Percentiles rank a stretch among this genome's conserved stretches.
Conservation (phyloP, 1,284 basidiomycete genomes). For the Ganoderma lingzhi region DNA sequence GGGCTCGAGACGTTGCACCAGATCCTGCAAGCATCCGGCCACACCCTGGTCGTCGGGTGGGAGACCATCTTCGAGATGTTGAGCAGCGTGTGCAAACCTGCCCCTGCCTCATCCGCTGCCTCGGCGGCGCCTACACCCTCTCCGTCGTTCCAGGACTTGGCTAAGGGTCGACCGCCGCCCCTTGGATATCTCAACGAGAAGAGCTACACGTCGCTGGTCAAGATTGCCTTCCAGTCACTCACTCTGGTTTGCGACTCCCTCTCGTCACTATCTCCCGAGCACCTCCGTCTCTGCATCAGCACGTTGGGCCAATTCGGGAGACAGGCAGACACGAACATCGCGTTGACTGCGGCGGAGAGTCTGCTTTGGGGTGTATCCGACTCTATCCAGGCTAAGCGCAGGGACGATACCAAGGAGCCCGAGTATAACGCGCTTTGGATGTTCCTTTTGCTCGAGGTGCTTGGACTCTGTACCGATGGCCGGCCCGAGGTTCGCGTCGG, state of each 20-base stretch:
- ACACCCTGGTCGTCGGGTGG: constrained; percentile 93
- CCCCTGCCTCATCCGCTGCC: constrained; percentile 44
- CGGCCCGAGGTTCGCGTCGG: constrained; percentile 91
- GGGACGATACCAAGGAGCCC: constrained; percentile 69
- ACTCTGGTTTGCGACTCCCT: constrained; percentile 96
- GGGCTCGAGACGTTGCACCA: constrained; percentile 90
- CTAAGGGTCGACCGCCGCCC: constrained; percentile 53
- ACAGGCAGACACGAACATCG: constrained; percentile 95
- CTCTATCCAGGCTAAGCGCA: constrained; percentile 83
- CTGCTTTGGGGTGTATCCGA: constrained; percentile 95
- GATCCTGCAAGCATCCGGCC: constrained; percentile 90
- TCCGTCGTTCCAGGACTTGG: constrained; percentile 30
- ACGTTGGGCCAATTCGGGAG: constrained; percentile 92
- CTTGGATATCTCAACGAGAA: constrained; percentile 70
- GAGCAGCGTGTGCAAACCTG: constrained; percentile 75
- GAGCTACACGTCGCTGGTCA: constrained; percentile 72
- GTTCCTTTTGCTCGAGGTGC: constrained; percentile 85
- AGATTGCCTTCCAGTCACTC: constrained; percentile 93
- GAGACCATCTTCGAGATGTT: constrained; percentile 92
- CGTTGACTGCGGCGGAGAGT: constrained; percentile 90
- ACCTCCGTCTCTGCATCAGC: constrained; percentile 88
- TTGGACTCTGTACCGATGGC: constrained; percentile 83
- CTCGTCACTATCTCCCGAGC: constrained; percentile 79
- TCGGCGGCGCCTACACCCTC: constrained; percentile 48
- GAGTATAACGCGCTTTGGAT: constrained; percentile 91